These are phyloP conservation scores for Salvia hispanica DNA, from an alignment of 257 asterid species.

Conservation along the genomic window DNA sequence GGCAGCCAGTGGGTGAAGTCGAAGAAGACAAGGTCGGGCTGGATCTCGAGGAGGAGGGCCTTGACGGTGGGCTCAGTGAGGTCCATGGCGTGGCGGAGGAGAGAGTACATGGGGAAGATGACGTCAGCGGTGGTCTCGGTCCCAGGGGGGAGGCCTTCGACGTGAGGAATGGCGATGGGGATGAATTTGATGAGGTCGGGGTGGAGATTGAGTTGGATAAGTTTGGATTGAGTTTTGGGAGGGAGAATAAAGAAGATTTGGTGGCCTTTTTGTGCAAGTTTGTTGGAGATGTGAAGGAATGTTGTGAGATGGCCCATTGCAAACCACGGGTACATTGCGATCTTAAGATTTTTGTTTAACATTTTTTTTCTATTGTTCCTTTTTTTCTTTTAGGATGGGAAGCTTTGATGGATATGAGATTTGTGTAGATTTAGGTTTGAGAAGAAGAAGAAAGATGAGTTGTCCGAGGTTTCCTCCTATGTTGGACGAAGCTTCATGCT, in stretches of 20 bases:
- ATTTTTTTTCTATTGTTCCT: not conserved
- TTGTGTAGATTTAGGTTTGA: no score
- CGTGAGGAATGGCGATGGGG: conserved; percentile 47
- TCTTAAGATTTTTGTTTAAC: conserved; percentile 10
- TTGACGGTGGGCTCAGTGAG: conserved; percentile 38
- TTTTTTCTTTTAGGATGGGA: no score
- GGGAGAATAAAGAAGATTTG: conserved; percentile 45
- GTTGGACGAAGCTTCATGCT: no score
- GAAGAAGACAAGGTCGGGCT: conserved; percentile 50
- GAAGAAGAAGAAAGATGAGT: no score
- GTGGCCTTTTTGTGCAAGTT: conserved; percentile 56
- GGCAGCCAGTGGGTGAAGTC: conserved; percentile 60
- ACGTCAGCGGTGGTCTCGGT: conserved; percentile 55
- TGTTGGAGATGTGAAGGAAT: conserved; percentile 47
- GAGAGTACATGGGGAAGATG: conserved; percentile 25
- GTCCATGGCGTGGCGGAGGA: conserved; percentile 52
- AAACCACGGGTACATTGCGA: conserved; percentile 65
- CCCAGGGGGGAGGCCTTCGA: conserved; percentile 53
- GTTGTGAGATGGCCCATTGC: conserved; percentile 60
- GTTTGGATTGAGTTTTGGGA: conserved; percentile 16
- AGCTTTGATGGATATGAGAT: no score
- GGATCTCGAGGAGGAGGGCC: conserved; percentile 32
- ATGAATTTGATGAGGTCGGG: conserved; percentile 42
- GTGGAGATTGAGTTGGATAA: conserved; percentile 39
- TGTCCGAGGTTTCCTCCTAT: no score